These are phyloP conservation scores for Wickerhamomyces bovis DNA, from an alignment of 805 yeast genomes.

Conservation along the genomic window DNA sequence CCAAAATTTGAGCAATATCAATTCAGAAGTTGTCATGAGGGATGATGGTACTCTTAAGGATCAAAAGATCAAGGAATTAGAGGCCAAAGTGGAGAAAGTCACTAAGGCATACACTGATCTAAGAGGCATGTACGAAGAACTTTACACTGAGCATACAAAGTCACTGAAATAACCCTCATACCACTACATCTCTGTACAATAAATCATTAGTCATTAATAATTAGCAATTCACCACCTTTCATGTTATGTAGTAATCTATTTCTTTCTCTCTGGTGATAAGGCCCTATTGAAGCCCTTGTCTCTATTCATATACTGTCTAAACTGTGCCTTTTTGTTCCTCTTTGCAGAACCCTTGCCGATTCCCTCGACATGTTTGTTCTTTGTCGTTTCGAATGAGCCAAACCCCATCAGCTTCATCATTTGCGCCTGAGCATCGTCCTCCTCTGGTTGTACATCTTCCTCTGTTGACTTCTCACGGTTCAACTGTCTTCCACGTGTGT, in stretches of 20 bases:
- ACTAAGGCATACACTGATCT: slow-evolving; percentile 55
- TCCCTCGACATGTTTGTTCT: slow-evolving; percentile 49
- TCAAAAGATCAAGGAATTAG: slow-evolving; percentile 31
- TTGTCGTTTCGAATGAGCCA: slow-evolving; percentile 47
- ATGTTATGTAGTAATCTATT: too few relatives aligned
- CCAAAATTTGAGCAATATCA: slow-evolving; percentile 34
- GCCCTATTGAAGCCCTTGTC: slow-evolving; percentile 51
- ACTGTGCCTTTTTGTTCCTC: slow-evolving; percentile 36
- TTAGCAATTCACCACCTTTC: too few relatives aligned
- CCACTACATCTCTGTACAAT: background rate
- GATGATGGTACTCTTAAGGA: slow-evolving; percentile 20
- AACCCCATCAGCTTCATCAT: slow-evolving; percentile 54
- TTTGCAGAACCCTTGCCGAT: slow-evolving; percentile 37
- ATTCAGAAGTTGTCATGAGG: slow-evolving; percentile 30
- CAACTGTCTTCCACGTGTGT: background rate
- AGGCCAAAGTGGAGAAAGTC: slow-evolving; percentile 42
- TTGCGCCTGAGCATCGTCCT: slow-evolving; percentile 18
- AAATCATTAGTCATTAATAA: background rate
- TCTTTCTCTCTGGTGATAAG: slow-evolving; percentile 39
- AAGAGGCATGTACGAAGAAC: slow-evolving; percentile 52
- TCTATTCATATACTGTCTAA: slow-evolving; percentile 57
- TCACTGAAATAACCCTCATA: background rate
- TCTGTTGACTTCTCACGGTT: background rate
- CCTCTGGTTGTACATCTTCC: slow-evolving; percentile 20
- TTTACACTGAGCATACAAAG: slow-evolving; percentile 40